Conservation (phyloP, 164 flowering plant genomes). For the Paratinospora sagittata region DNA sequence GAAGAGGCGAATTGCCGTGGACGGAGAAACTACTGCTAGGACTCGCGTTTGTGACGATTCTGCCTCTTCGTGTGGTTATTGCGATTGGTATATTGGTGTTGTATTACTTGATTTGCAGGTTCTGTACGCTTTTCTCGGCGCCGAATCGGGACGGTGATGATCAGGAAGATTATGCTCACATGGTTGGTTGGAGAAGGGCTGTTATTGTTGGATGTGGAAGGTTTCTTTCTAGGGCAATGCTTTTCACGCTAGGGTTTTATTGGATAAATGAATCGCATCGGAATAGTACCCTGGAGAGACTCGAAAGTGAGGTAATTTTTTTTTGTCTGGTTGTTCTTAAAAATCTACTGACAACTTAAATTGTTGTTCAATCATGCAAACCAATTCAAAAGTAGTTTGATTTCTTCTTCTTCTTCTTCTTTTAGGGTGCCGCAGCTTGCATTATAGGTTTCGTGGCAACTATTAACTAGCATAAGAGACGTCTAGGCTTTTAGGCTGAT, state of each 20-base stretch:
- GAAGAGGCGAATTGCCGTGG: constrained; percentile 62
- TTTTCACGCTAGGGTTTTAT: constrained; percentile 31
- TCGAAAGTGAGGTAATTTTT: constrained; percentile 11
- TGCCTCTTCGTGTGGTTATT: constrained; percentile 54
- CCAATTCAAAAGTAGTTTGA: too few relatives aligned
- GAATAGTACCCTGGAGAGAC: constrained; percentile 5
- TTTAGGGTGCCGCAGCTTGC: too few relatives aligned
- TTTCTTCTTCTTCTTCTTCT: too few relatives aligned
- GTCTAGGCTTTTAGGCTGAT: too few relatives aligned
- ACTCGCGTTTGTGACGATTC: constrained; percentile 52
- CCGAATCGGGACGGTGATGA: constrained; percentile 31
- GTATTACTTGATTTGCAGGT: constrained; percentile 27
- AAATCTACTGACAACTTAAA: neutral
- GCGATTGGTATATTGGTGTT: constrained; percentile 35
- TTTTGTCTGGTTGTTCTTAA: neutral
- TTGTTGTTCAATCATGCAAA: too few relatives aligned
- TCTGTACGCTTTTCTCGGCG: constrained; percentile 54
- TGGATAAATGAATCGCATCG: constrained; percentile 24
- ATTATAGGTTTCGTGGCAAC: too few relatives aligned
- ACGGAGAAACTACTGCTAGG: constrained; percentile 63
- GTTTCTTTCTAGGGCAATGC: constrained; percentile 28
- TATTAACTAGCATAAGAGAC: too few relatives aligned
- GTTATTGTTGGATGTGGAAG: constrained; percentile 26
- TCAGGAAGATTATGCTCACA: constrained; percentile 59
- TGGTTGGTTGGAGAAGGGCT: constrained; percentile 53